Percentiles rank a stretch among this genome's conserved stretches.
These are phyloP conservation scores for Ophidiomyces ophidiicola DNA, from an alignment of 2,329 filamentous ascomycete genomes.

Conservation along the genomic window DNA sequence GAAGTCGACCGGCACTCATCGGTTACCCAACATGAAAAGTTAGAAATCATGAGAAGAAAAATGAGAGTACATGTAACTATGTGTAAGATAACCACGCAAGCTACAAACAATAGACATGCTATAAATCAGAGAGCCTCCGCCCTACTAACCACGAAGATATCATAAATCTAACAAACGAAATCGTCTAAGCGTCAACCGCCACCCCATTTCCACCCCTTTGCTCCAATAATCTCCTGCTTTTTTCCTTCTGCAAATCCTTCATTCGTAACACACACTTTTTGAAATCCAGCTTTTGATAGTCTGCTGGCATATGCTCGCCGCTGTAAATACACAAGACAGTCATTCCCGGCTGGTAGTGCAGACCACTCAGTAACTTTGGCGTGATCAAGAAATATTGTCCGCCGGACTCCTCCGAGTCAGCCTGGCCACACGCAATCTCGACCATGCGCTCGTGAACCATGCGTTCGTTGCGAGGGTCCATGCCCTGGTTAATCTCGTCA, in stretches of 20 bases:
- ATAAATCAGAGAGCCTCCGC: neutral
- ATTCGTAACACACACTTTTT: slow-evolving; percentile 26
- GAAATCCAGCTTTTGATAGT: slow-evolving; percentile 30
- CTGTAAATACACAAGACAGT: slow-evolving; percentile 86
- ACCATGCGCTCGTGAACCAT: slow-evolving; percentile 98
- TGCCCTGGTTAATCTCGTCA: slow-evolving; percentile 98
- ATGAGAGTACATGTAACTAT: neutral
- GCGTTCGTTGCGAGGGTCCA: slow-evolving; percentile 96
- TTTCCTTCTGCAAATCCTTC: slow-evolving; percentile 21
- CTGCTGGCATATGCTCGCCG: slow-evolving; percentile 51
- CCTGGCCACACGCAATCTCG: slow-evolving; percentile 68
- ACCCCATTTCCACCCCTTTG: slow-evolving; percentile 4
- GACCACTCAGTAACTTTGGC: slow-evolving; percentile 75
- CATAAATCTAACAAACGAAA: neutral
- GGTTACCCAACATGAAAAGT: slow-evolving; percentile 6
- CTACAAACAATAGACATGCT: neutral
- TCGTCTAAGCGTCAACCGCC: neutral
- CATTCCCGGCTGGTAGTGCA: slow-evolving; percentile 85
- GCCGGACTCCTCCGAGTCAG: slow-evolving; percentile 43
- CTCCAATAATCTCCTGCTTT: slow-evolving; percentile 1
- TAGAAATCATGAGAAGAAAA: slow-evolving; percentile 8
- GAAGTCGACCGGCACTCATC: slow-evolving; percentile 18
- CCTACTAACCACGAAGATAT: neutral
- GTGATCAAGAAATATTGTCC: slow-evolving; percentile 92
- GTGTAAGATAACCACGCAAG: neutral